These are phyloP conservation scores for Auxenochlorella pyrenoidosa DNA, from an alignment of 139 green algal species.

Conservation along the genomic window DNA sequence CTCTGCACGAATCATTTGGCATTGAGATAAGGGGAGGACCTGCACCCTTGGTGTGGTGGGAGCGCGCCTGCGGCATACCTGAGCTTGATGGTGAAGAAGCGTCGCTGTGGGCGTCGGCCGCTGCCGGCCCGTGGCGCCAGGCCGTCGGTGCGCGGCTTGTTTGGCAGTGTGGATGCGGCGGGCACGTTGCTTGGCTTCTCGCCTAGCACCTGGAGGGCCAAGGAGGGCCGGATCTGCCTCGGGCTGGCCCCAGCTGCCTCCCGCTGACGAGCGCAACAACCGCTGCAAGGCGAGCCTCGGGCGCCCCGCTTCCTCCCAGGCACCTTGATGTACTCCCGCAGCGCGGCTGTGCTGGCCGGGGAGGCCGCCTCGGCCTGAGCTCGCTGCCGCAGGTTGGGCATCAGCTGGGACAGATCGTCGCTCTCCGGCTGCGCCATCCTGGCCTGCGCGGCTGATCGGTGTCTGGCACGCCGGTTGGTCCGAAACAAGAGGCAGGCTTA, in stretches of 20 bases:
- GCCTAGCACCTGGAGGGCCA: background rate
- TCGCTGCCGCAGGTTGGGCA: background rate
- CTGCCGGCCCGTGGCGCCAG: background rate
- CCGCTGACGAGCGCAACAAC: background rate
- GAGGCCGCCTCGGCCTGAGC: background rate
- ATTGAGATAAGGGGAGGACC: background rate
- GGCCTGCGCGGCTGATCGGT: no score
- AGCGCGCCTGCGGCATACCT: background rate
- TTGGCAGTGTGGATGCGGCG: background rate
- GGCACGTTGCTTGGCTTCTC: conserved; percentile 18
- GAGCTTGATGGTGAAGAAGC: conserved; percentile 35
- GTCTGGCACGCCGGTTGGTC: no score
- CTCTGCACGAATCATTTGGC: no score
- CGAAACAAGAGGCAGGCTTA: background rate
- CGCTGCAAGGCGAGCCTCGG: background rate
- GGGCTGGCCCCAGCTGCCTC: background rate
- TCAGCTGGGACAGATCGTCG: conserved; percentile 30
- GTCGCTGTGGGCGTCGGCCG: conserved; percentile 17
- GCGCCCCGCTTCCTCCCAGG: background rate
- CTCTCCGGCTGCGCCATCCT: conserved; percentile 19
- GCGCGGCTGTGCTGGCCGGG: conserved; percentile 11
- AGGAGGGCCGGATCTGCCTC: no score
- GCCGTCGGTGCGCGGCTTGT: conserved; percentile 21
- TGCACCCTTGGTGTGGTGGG: background rate
- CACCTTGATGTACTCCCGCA: conserved; percentile 42